Base-by-base conservation (phyloP, 2,329 filamentous ascomycete genomes). In the Fusarium odoratissimum region DNA sequence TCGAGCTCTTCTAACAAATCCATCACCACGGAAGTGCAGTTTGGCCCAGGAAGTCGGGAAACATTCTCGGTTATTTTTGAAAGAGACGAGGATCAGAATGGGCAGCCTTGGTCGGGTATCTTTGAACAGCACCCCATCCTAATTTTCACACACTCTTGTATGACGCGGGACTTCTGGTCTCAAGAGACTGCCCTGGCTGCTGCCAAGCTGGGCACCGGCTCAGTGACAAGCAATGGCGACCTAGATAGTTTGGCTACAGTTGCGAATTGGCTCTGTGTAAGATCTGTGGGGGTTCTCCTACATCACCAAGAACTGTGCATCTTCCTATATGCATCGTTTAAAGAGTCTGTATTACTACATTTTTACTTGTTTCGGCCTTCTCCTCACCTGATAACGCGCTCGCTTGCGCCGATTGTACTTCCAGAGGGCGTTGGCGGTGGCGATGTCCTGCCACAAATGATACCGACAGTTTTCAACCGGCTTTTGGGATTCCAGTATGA, bases 321-420 rank as follows among this genome's bases (percentile, higher is more conserved):
- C 23, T 55, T 88, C 8, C 45, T 87, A 1, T 84, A 84, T 55
- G 81, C 84, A 21, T 25, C 33, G 23, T 19, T 42, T 16, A n/a
- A 44, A 49, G 40, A 42, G 30, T 45, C 62, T 37, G 25, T 17
- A 8, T 19, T 30, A 16, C 33, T 87, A n/a, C 76, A 73, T 8
- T 85, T 84, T 67, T 62, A 79, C 11, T 76, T 86, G 7, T 85
- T 85, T 73, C 70, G 74, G 42, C 79, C 82, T 16, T 60, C 55
- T 28, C 23, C 45, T 21, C 45, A 40, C 28, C 72, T 79, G 14
- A 63, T 69, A 6, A 44, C 67, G 11, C 71, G 64, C 17, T 77
- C 74, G 31, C 75, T 82, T 25, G 74, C 78, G 33, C 78, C 79
- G 21, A 48, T 78, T 28, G 51, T 69, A 21, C 55, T 73, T 17